A percentile compares a stretch with the other conserved stretches of the same genome.
Evolutionary conservation across 2,329 filamentous ascomycete genomes (phyloP).

Genomic region (Fonsecaea monophora): DNA sequence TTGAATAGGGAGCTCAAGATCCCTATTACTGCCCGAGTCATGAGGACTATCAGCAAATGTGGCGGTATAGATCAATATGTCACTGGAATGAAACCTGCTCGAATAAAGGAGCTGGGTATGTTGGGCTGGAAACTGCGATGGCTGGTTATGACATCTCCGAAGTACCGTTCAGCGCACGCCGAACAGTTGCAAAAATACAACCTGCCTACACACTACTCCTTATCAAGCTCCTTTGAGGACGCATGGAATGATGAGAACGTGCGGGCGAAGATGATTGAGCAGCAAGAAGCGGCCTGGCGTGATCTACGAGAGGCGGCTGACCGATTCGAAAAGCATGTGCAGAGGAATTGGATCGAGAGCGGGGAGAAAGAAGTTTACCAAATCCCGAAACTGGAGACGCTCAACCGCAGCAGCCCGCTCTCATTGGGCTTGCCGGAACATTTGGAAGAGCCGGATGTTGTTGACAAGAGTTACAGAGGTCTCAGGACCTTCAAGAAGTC

Average conservation of each 20-base stretch:
- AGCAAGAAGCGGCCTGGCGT: constrained; percentile 46
- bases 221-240: constrained; percentile 46
- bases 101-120: constrained; percentile 85
- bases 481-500: constrained; percentile 13
- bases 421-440: constrained; percentile 25
- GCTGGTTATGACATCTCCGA: constrained; percentile 81
- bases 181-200: constrained; percentile 70
- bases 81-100: constrained; percentile 75
- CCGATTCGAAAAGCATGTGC: constrained; percentile 40
- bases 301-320: constrained; percentile 40
- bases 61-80: constrained; percentile 93
- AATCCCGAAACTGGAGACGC: constrained; percentile 30
- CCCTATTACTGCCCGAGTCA: constrained; percentile 54
- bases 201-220: constrained; percentile 59
- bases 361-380: constrained; percentile 30
- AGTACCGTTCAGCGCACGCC: constrained; percentile 70
- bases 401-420: constrained; percentile 20
- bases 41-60: constrained; percentile 74
- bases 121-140: constrained; percentile 90
- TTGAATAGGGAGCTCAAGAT: constrained; percentile 52
- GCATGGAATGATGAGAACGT: constrained; percentile 54
- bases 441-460: constrained; percentile 14
- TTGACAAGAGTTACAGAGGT: constrained; percentile 11
- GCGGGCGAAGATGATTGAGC: constrained; percentile 49
- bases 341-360: constrained; percentile 34